Evolutionary conservation across 2,329 filamentous ascomycete genomes (phyloP).

Genomic region (Ascochyta rabiei): DNA sequence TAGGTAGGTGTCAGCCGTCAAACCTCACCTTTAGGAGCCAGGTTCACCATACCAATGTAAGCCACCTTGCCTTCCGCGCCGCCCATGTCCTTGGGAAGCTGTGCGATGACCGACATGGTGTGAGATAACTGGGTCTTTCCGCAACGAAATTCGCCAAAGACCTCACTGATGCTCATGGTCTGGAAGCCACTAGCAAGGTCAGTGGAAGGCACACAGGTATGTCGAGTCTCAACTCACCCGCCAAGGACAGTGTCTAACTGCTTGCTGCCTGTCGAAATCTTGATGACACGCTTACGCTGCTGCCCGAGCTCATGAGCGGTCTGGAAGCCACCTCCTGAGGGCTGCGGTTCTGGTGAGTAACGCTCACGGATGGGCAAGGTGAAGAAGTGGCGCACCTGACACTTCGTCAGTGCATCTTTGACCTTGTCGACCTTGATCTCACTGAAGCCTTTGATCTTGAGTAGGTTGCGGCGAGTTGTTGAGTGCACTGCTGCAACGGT

Average conservation of each 20-base stretch:
- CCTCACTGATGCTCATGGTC: conserved; percentile 72
- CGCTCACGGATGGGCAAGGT: neutral
- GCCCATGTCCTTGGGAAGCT: conserved; percentile 64
- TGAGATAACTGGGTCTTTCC: conserved; percentile 74
- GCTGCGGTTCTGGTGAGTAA: conserved; percentile 49
- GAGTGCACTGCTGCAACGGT: conserved; percentile 67
- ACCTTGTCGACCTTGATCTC: conserved; percentile 74
- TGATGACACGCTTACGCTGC: conserved; percentile 66
- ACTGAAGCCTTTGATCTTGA: conserved; percentile 73
- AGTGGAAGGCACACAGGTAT: conserved; percentile 1
- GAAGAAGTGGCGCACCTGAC: conserved; percentile 50
- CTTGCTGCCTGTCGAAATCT: conserved; percentile 73
- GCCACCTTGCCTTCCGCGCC: conserved; percentile 72
- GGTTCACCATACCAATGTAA: conserved; percentile 61
- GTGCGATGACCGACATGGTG: conserved; percentile 70
- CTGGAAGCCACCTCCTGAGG: conserved; percentile 65
- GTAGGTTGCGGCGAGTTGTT: conserved; percentile 64
- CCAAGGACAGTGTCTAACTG: conserved; percentile 69
- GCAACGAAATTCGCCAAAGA: conserved; percentile 67
- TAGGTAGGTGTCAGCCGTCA: conserved; percentile 42
- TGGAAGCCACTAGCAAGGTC: conserved; percentile 63
- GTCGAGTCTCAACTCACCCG: conserved; percentile 53
- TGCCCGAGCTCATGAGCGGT: conserved; percentile 69
- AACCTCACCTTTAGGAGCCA: neutral
- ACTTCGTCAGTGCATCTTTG: conserved; percentile 69